These are phyloP conservation scores for Trichoderma gracile DNA, from an alignment of 2,329 filamentous ascomycete species.

Conservation along the genomic window DNA sequence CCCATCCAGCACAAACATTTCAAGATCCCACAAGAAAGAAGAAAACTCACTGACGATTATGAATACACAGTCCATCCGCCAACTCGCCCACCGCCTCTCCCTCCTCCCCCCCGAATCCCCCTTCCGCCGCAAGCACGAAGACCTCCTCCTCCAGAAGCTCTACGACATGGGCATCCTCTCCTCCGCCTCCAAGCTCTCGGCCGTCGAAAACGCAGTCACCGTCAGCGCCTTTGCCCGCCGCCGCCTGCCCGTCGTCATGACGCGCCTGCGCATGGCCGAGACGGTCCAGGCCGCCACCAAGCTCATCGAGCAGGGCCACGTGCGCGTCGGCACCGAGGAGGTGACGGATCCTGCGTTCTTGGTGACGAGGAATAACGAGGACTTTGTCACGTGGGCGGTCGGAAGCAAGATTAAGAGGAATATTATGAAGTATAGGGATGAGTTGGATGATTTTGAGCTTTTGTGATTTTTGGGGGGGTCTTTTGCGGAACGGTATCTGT, in stretches of 20 bases:
- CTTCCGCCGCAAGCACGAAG: conserved; percentile 79
- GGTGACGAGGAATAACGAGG: conserved; percentile 86
- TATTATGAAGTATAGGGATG: conserved; percentile 91
- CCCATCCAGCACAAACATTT: neutral
- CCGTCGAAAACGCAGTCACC: conserved; percentile 84
- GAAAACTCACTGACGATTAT: neutral
- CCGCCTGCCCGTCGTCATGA: conserved; percentile 87
- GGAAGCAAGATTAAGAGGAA: conserved; percentile 96
- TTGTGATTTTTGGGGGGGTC: conserved; percentile 60
- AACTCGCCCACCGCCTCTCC: conserved; percentile 85
- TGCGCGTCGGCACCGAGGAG: conserved; percentile 86
- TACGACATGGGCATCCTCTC: conserved; percentile 88
- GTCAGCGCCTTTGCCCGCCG: conserved; percentile 86
- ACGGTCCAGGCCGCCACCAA: conserved; percentile 80
- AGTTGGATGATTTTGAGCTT: conserved; percentile 94
- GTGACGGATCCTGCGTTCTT: conserved; percentile 88
- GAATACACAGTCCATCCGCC: conserved; percentile 68
- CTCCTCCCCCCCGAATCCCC: conserved; percentile 78
- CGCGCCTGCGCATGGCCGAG: conserved; percentile 85
- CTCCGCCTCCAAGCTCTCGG: conserved; percentile 72
- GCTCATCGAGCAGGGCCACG: conserved; percentile 92
- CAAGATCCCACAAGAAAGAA: neutral
- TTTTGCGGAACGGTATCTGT: too few relatives aligned
- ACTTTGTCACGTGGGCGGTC: conserved; percentile 95
- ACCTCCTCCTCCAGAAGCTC: conserved; percentile 85